phyloP scores from a whole-genome alignment of 2,329 filamentous ascomycete genomes.

The Cladosporium phlei region DNA sequence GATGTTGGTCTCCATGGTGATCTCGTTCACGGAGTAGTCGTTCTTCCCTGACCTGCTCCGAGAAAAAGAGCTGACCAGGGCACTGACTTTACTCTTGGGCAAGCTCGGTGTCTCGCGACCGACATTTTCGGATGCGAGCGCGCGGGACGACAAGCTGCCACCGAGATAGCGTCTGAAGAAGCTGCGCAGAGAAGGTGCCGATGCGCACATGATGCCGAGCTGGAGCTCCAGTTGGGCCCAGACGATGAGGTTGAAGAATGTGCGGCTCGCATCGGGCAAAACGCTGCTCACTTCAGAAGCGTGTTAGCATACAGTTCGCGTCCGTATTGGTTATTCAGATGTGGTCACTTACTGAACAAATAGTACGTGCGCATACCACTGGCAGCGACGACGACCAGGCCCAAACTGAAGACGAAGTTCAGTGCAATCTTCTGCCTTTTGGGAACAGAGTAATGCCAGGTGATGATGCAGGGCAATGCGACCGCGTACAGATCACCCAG shows the following conservation, averaged over 20 bases:
- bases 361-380: constrained; percentile 36
- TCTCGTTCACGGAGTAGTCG: background rate
- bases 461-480: constrained; percentile 40
- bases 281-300: background rate
- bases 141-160: constrained; percentile 1
- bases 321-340: too few relatives aligned
- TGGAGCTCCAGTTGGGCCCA: constrained; percentile 40
- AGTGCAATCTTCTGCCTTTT: constrained; percentile 40
- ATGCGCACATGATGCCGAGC: constrained; percentile 40
- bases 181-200: constrained; percentile 39
- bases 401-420: constrained; percentile 41
- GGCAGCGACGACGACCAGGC: constrained; percentile 37
- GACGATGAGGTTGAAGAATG: constrained; percentile 35
- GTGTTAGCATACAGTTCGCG: background rate
- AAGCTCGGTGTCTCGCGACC: background rate
- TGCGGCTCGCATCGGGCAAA: constrained; percentile 29
- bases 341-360: constrained; percentile 19
- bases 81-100: too few relatives aligned
- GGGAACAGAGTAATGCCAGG: constrained; percentile 41
- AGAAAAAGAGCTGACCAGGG: background rate
- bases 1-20: background rate
- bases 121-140: constrained; percentile 6
- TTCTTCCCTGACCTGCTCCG: background rate
- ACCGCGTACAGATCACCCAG: constrained; percentile 39
- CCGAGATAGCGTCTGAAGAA: constrained; percentile 39